Evolutionary conservation across 1,284 basidiomycete species (phyloP).

Genomic region (Moesziomyces aphidis): DNA sequence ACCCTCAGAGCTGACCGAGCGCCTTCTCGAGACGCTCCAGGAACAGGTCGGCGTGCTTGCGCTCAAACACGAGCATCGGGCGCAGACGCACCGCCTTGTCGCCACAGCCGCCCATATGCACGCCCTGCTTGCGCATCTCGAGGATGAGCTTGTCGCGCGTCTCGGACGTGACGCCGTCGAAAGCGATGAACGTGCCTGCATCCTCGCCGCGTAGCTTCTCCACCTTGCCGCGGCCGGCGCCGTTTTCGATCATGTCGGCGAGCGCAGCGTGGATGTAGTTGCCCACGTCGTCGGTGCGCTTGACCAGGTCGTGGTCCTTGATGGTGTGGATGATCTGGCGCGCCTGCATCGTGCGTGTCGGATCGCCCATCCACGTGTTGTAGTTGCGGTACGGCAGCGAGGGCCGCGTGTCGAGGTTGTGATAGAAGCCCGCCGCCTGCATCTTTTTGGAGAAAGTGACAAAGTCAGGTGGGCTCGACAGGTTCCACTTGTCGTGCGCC

Average conservation of each 20-base stretch:
- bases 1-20: slow-evolving; percentile 17
- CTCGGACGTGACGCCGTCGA: slow-evolving; percentile 69
- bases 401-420: slow-evolving; percentile 71
- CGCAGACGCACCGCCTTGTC: slow-evolving; percentile 70
- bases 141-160: slow-evolving; percentile 70
- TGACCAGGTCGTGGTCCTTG: slow-evolving; percentile 67
- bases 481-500: slow-evolving; percentile 73
- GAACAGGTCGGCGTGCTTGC: slow-evolving; percentile 70
- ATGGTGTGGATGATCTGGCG: slow-evolving; percentile 71
- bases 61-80: slow-evolving; percentile 71
- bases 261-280: slow-evolving; percentile 67
- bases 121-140: slow-evolving; percentile 69
- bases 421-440: slow-evolving; percentile 71
- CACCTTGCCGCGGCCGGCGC: slow-evolving; percentile 54
- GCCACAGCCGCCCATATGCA: slow-evolving; percentile 70
- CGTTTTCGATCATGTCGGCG: slow-evolving; percentile 56
- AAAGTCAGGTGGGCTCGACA: slow-evolving; percentile 71
- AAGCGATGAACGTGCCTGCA: slow-evolving; percentile 72
- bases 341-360: slow-evolving; percentile 72
- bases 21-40: slow-evolving; percentile 65
- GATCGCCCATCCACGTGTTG: slow-evolving; percentile 70
- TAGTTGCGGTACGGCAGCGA: slow-evolving; percentile 71
- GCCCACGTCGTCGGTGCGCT: slow-evolving; percentile 68
- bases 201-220: slow-evolving; percentile 70
- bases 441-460: slow-evolving; percentile 71